phyloP scores from a whole-genome alignment of 75 land plant species.

The Selaginella tamariscina region DNA sequence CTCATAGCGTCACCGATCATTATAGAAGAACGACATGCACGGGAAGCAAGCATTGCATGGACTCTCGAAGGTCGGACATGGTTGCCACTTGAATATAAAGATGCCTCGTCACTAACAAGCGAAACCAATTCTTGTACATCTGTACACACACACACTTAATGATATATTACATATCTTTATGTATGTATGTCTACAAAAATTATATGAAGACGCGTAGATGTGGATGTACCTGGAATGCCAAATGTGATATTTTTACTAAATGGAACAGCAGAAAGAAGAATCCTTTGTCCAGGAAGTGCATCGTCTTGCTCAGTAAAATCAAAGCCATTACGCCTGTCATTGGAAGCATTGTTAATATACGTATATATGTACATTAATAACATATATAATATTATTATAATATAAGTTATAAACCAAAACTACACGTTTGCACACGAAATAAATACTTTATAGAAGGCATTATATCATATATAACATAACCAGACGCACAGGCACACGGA shows the following conservation, averaged over 20 bases:
- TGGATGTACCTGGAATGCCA: slow-evolving; percentile 63
- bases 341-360: background rate
- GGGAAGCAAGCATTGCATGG: slow-evolving; percentile 85
- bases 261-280: slow-evolving; percentile 67
- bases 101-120: slow-evolving; percentile 56
- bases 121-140: slow-evolving; percentile 87
- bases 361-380: too few relatives aligned
- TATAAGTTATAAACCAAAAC: too few relatives aligned
- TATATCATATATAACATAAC: too few relatives aligned
- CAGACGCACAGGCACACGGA: too few relatives aligned
- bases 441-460: too few relatives aligned
- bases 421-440: too few relatives aligned
- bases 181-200: too few relatives aligned
- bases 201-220: too few relatives aligned
- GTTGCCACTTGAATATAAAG: background rate
- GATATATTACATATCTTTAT: background rate
- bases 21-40: slow-evolving; percentile 82
- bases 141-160: slow-evolving; percentile 17
- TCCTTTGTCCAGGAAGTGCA: slow-evolving; percentile 63
- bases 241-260: slow-evolving; percentile 88
- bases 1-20: slow-evolving; percentile 91
- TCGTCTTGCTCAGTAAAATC: slow-evolving; percentile 44
- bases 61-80: slow-evolving; percentile 73
- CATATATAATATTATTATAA: too few relatives aligned
- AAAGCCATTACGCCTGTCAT: slow-evolving; percentile 84